These are phyloP conservation scores for Ceratocystis ficicola DNA, from an alignment of 2,329 filamentous ascomycete genomes.

Conservation along the genomic window DNA sequence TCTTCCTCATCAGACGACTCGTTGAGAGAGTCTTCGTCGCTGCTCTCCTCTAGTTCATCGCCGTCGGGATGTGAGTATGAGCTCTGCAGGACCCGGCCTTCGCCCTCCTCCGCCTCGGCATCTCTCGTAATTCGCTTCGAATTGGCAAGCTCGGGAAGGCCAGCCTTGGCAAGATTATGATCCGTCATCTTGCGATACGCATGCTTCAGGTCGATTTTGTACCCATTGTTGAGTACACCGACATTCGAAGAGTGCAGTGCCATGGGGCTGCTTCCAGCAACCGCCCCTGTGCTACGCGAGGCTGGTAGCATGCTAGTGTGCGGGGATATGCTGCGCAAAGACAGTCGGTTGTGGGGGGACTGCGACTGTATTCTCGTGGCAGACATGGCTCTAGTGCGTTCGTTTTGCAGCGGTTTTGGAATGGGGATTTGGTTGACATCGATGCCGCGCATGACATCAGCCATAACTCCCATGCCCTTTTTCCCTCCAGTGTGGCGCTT, in stretches of 20 bases:
- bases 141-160: conserved; percentile 48
- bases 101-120: conserved; percentile 31
- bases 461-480: conserved; percentile 33
- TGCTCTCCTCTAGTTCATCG: conserved; percentile 48
- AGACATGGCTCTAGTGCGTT: conserved; percentile 24
- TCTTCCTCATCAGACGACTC: conserved; percentile 55
- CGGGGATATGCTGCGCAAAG: conserved; percentile 34
- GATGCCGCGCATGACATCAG: conserved; percentile 42
- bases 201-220: conserved; percentile 53
- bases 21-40: conserved; percentile 51
- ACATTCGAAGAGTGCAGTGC: conserved; percentile 28
- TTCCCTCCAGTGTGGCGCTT: conserved; percentile 40
- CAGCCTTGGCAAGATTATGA: conserved; percentile 52
- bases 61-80: conserved; percentile 55
- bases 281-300: conserved; percentile 27
- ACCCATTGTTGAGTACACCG: conserved; percentile 47
- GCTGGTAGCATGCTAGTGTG: conserved; percentile 28
- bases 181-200: conserved; percentile 62
- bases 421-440: conserved; percentile 41
- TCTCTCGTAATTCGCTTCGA: conserved; percentile 36
- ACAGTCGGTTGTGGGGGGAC: conserved; percentile 41
- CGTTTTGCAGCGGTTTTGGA: conserved; percentile 34
- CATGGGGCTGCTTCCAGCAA: conserved; percentile 23
- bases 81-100: conserved; percentile 50
- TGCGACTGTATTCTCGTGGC: conserved; percentile 37